These are phyloP conservation scores for Fusarium denticulatum DNA, from an alignment of 2,329 filamentous ascomycete genomes.

Conservation along the genomic window DNA sequence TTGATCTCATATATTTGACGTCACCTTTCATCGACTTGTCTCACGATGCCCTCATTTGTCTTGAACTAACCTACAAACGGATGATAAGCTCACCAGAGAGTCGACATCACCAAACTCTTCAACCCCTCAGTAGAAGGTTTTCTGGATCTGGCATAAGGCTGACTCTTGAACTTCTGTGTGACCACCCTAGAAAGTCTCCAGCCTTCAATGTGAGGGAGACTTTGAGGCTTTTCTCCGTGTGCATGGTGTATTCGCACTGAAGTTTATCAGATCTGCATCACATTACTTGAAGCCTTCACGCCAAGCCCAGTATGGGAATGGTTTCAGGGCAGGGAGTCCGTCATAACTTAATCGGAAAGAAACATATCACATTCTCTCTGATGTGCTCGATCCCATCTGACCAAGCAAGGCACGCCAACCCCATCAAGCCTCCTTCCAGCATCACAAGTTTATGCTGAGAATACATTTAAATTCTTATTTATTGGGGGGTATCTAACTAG, in stretches of 20 bases:
- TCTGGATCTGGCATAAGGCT: too few relatives aligned
- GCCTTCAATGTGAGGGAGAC: neutral
- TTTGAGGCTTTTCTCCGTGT: neutral
- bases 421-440: too few relatives aligned
- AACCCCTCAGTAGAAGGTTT: neutral
- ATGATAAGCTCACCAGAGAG: neutral
- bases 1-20: neutral
- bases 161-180: neutral
- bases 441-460: too few relatives aligned
- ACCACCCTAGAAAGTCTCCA: neutral
- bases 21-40: neutral
- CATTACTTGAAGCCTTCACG: neutral
- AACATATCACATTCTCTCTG: neutral
- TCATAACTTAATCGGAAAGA: neutral
- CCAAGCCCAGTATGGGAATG: constrained; percentile 1
- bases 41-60: neutral
- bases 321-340: neutral
- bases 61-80: neutral
- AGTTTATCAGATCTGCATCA: neutral
- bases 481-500: constrained; percentile 2
- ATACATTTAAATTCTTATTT: neutral
- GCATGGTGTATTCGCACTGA: neutral
- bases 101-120: neutral
- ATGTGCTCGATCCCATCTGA: neutral
- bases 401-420: neutral